These are phyloP conservation scores for Cyberlindnera sargentensis DNA, from an alignment of 805 yeast genomes.

Conservation along the genomic window DNA sequence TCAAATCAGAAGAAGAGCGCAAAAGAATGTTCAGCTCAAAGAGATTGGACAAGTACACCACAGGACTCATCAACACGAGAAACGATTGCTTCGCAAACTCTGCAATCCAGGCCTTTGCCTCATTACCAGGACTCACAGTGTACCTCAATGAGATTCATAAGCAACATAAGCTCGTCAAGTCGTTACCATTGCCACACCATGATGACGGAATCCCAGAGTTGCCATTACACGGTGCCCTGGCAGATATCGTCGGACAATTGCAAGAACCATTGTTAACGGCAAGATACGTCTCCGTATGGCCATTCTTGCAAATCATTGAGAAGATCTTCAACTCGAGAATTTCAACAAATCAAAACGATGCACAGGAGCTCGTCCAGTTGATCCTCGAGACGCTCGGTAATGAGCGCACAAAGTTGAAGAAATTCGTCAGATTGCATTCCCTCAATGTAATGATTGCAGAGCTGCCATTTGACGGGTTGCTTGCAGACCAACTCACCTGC, in stretches of 20 bases:
- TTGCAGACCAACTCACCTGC: constrained; percentile 65
- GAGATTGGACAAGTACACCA: constrained; percentile 67
- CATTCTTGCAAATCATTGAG: constrained; percentile 68
- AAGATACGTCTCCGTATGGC: constrained; percentile 67
- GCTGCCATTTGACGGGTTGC: constrained; percentile 68
- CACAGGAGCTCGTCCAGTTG: constrained; percentile 84
- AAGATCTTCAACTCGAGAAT: constrained; percentile 63
- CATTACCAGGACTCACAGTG: constrained; percentile 50
- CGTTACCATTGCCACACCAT: constrained; percentile 11
- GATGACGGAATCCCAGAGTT: constrained; percentile 29
- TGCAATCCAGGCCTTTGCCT: constrained; percentile 70
- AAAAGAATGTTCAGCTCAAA: constrained; percentile 31
- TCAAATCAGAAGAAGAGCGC: constrained; percentile 16
- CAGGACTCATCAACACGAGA: constrained; percentile 75
- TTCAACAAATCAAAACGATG: constrained; percentile 84
- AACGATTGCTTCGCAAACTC: constrained; percentile 94
- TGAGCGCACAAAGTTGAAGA: constrained; percentile 45
- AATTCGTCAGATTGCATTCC: constrained; percentile 20
- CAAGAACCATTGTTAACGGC: constrained; percentile 54
- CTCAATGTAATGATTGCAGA: constrained; percentile 37
- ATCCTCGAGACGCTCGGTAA: constrained; percentile 69
- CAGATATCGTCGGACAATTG: constrained; percentile 44
- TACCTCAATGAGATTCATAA: constrained; percentile 39
- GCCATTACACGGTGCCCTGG: constrained; percentile 52
- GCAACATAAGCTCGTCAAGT: constrained; percentile 15